Base-by-base conservation (phyloP, 2,329 filamentous ascomycete species). In the Apiospora phragmitis region DNA sequence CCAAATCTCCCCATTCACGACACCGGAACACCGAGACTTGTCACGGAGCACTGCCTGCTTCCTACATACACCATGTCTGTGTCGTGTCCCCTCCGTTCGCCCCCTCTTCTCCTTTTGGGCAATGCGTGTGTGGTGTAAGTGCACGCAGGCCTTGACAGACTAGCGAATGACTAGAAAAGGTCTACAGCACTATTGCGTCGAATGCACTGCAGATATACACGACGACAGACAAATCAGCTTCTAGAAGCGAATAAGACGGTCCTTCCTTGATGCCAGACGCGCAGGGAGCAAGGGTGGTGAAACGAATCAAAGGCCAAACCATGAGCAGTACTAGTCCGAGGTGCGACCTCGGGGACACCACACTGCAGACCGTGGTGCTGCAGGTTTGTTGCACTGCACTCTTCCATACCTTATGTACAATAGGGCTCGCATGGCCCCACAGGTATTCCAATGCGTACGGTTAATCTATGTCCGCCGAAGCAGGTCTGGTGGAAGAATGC, bases 221-320 rank as follows among this genome's bases (percentile, higher is more conserved):
- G 38, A 9, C 7, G 11, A 41, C 65, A 51, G 55, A 65, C 71
- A 72, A 72, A 72, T 72, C 71, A 72, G 69, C 65, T 68, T 72
- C 71, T 72, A 32, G 65, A 72, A 69, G 32, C 45, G 32, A 38
- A 38, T 4, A 38, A 18, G 55, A 38, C 55, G 55, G 55, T 5
- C 18, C 55, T 62, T 62, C 55, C 55, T 62, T 62, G 55, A 38
- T 62, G 55, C 32, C 55, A 62, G 55, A 62, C 55, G 32, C 38
- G 55, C 55, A 62, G 55, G 55, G 38, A 4, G 55, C 55, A 62
- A 62, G 55, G 55, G 55, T 62, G 55, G 21, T 62, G 55, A 62
- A 62, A 62, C 55, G 55, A 62, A 62, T 62, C 55, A 62, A 38
- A 62, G 55, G 21, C 55, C 55, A 21, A 38, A 38, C n/a, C 55